phyloP scores from a whole-genome alignment of 2,329 filamentous ascomycete genomes.

The Talaromyces atroroseus region DNA sequence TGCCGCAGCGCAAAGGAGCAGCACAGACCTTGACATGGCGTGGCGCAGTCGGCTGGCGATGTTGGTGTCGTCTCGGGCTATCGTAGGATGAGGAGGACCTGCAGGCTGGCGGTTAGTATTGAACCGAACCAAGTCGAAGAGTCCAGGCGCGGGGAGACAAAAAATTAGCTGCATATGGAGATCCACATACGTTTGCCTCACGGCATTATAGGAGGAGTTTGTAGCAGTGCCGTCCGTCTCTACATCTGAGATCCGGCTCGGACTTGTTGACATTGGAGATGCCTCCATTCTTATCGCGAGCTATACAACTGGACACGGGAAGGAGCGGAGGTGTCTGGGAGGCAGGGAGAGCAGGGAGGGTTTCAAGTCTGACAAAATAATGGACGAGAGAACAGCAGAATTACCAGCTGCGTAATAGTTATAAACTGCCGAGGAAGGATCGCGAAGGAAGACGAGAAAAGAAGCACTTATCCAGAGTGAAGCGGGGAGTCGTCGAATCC shows the following conservation, averaged over 20 bases:
- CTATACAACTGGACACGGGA: background rate
- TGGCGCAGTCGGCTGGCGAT: slow-evolving; percentile 54
- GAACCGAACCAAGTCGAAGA: background rate
- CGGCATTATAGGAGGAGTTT: slow-evolving; percentile 16
- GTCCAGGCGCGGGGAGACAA: background rate
- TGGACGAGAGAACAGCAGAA: background rate
- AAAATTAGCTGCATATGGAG: background rate
- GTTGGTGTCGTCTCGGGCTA: slow-evolving; percentile 61
- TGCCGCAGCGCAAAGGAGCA: slow-evolving; percentile 3
- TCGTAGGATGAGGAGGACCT: slow-evolving; percentile 56
- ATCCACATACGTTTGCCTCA: slow-evolving; percentile 25
- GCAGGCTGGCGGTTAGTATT: background rate
- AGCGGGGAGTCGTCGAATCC: slow-evolving; percentile 3
- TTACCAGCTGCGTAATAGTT: background rate
- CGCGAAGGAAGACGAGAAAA: background rate
- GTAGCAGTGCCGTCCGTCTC: slow-evolving; percentile 13
- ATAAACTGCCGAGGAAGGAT: background rate
- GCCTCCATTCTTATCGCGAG: slow-evolving; percentile 14
- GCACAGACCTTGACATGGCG: slow-evolving; percentile 56
- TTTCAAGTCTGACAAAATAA: background rate
- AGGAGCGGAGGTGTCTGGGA: background rate
- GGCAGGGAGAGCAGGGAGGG: background rate
- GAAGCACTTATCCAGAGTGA: background rate
- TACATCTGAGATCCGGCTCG: slow-evolving; percentile 9
- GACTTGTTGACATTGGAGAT: slow-evolving; percentile 15